Percentiles rank a stretch among this genome's conserved stretches.
Conservation (phyloP, 306 rosid species). For the Abrus precatorius region DNA sequence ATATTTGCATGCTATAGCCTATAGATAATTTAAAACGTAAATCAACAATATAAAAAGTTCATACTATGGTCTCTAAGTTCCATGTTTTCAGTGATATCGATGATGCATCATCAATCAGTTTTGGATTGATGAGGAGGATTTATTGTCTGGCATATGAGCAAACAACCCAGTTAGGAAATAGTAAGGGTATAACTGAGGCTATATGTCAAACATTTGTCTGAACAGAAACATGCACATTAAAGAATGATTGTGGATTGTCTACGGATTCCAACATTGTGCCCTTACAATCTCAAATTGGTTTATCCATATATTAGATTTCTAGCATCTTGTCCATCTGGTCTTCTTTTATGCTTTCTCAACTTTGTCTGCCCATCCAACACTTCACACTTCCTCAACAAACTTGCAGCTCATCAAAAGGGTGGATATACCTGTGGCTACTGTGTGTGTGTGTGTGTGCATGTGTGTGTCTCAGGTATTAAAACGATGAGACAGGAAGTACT, state of each 20-base stretch:
- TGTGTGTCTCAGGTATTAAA: conserved; percentile 7
- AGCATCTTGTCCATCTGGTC: neutral
- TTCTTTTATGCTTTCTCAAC: conserved; percentile 3
- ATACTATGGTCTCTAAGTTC: conserved; percentile 24
- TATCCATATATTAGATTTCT: neutral
- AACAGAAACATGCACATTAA: conserved; percentile 17
- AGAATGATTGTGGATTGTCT: conserved; percentile 1
- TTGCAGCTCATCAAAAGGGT: neutral
- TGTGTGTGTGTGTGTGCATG: neutral
- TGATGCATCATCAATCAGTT: conserved; percentile 17
- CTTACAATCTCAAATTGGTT: conserved; percentile 10
- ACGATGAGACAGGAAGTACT: neutral
- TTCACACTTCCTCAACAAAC: conserved; percentile 30
- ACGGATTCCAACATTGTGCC: neutral
- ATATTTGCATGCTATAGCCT: neutral
- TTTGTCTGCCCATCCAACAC: neutral
- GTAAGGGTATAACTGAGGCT: neutral
- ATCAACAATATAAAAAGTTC: conserved; percentile 20
- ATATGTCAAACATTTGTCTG: conserved; percentile 2
- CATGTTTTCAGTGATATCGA: neutral
- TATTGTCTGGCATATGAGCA: neutral
- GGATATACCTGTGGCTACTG: neutral
- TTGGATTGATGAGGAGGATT: conserved; percentile 13
- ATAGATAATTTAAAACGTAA: conserved; percentile 13
- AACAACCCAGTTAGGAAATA: conserved; percentile 28